Percentiles rank a stretch among this genome's conserved stretches.
phyloP scores from a whole-genome alignment of 2,329 filamentous ascomycete genomes.

The Microdochium trichocladiopsis region DNA sequence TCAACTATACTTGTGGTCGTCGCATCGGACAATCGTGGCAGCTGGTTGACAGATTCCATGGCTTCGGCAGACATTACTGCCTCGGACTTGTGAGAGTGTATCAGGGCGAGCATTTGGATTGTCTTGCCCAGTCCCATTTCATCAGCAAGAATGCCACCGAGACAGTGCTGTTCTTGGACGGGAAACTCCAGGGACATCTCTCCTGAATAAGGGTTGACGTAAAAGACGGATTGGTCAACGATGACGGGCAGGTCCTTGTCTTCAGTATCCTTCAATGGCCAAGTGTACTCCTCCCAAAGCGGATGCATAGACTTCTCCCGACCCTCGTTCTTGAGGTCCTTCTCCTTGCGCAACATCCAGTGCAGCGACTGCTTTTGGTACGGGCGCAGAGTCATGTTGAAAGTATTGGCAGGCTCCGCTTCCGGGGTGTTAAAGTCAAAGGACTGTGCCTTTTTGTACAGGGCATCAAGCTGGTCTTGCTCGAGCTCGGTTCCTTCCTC shows the following conservation, averaged over 20 bases:
- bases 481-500: constrained; percentile 90
- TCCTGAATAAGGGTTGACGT: constrained; percentile 94
- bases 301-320: constrained; percentile 87
- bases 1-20: constrained; percentile 37
- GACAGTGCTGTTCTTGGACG: constrained; percentile 85
- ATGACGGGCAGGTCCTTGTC: constrained; percentile 66
- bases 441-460: constrained; percentile 94
- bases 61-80: constrained; percentile 30
- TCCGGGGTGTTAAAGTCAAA: constrained; percentile 93
- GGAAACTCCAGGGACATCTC: constrained; percentile 90
- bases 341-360: constrained; percentile 96
- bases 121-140: constrained; percentile 98
- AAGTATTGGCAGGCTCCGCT: constrained; percentile 74
- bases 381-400: constrained; percentile 75
- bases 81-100: constrained; percentile 74
- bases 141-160: constrained; percentile 89
- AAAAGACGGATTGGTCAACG: constrained; percentile 67
- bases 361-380: constrained; percentile 94
- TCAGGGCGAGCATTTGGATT: constrained; percentile 92
- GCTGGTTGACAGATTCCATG: constrained; percentile 43
- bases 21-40: constrained; percentile 44
- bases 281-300: constrained; percentile 91
- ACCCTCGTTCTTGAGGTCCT: constrained; percentile 59
- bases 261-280: constrained; percentile 83
- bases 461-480: constrained; percentile 85